Conservation (phyloP, 208 protist species). For the Leishmania guyanensis region DNA sequence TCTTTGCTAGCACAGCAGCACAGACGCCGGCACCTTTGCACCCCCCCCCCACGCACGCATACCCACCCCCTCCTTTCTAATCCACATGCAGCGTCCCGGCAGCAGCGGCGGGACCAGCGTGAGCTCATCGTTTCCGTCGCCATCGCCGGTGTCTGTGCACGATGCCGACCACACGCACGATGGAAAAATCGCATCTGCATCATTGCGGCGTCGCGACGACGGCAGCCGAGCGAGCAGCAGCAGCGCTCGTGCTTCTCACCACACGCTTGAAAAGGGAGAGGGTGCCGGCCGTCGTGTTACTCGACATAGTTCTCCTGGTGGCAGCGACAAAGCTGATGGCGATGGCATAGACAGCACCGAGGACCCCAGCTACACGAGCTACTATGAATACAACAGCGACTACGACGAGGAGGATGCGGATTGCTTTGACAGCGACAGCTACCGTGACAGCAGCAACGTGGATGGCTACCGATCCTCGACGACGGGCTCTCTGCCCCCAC, state of each 20-base stretch:
- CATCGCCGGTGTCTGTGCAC: neutral
- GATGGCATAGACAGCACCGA: neutral
- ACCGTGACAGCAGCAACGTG: slow-evolving; percentile 10
- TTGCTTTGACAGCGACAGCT: slow-evolving; percentile 9
- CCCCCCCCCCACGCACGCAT: neutral
- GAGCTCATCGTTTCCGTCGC: neutral
- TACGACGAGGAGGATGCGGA: slow-evolving; percentile 36
- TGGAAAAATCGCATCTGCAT: neutral
- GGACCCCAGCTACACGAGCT: slow-evolving; percentile 10
- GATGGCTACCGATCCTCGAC: slow-evolving; percentile 2
- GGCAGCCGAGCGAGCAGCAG: slow-evolving; percentile 1
- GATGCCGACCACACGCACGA: neutral
- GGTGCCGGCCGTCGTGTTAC: neutral
- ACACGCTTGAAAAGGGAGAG: slow-evolving; percentile 23
- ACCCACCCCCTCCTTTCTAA: neutral
- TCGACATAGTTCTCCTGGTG: neutral
- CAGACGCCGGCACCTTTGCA: neutral
- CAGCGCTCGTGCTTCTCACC: slow-evolving; percentile 9
- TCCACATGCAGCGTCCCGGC: neutral
- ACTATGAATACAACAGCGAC: slow-evolving; percentile 35
- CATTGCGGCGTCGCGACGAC: neutral
- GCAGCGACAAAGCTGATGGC: neutral
- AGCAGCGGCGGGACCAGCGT: neutral
- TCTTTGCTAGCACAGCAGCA: neutral
- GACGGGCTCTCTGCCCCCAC: slow-evolving; percentile 7